Evolutionary conservation across 176 grass and related monocot species (phyloP).

Genomic region (Saccharum officinarum): DNA sequence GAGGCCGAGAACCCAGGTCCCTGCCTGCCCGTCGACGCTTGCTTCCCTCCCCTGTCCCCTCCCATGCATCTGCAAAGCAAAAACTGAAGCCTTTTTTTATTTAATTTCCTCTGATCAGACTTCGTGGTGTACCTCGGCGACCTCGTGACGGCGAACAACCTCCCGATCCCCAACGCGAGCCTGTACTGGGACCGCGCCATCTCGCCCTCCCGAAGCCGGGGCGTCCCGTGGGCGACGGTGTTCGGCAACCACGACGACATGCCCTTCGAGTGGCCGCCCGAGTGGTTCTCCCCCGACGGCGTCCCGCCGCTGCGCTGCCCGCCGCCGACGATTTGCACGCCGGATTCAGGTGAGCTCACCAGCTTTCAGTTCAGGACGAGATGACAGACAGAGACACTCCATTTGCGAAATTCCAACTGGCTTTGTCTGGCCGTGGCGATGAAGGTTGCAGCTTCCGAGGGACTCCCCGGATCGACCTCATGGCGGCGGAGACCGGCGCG

Average conservation of each 20-base stretch:
- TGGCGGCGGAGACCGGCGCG: conserved; percentile 38
- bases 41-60: background rate
- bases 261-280: conserved; percentile 77
- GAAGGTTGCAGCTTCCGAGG: conserved; percentile 59
- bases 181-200: conserved; percentile 81
- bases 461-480: conserved; percentile 53
- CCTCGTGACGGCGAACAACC: conserved; percentile 87
- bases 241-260: conserved; percentile 97
- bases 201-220: conserved; percentile 50
- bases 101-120: conserved; percentile 31
- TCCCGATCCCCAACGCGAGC: conserved; percentile 72
- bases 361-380: no score
- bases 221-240: conserved; percentile 63
- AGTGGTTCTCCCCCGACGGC: conserved; percentile 81
- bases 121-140: conserved; percentile 95
- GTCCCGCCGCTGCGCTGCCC: conserved; percentile 61
- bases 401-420: no score
- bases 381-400: no score
- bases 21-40: background rate
- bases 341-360: conserved; percentile 3
- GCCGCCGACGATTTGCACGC: background rate
- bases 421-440: no score
- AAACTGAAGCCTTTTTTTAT: no score
- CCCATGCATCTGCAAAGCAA: no score
- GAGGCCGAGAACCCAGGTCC: conserved; percentile 74